These are phyloP conservation scores for Yarrowia keelungensis DNA, from an alignment of 805 yeast species.

Conservation along the genomic window DNA sequence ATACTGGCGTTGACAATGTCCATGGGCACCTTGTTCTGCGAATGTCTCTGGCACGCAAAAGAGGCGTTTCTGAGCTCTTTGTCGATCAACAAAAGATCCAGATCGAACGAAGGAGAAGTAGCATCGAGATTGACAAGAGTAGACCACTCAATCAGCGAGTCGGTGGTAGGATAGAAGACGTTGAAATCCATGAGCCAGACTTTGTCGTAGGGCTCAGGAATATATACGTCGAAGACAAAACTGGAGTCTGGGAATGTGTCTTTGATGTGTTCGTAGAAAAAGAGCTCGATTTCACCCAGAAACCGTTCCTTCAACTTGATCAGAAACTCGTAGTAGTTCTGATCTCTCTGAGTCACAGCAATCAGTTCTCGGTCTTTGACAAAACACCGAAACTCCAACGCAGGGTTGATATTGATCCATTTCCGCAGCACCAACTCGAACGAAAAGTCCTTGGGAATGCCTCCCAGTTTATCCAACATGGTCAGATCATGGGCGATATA, in stretches of 20 bases:
- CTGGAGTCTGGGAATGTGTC: constrained; percentile 60
- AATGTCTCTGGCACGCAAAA: constrained; percentile 80
- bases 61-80: constrained; percentile 70
- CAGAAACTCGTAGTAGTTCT: constrained; percentile 79
- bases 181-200: constrained; percentile 83
- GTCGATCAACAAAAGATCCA: constrained; percentile 66
- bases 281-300: constrained; percentile 57
- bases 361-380: constrained; percentile 67
- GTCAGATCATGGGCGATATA: constrained; percentile 86
- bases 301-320: constrained; percentile 59
- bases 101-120: constrained; percentile 45
- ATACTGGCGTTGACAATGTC: constrained; percentile 87
- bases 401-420: constrained; percentile 86
- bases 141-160: constrained; percentile 83
- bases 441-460: constrained; percentile 42
- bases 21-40: constrained; percentile 89
- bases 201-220: constrained; percentile 74
- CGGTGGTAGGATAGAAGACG: constrained; percentile 81
- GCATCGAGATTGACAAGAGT: constrained; percentile 59
- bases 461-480: constrained; percentile 58
- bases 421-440: constrained; percentile 77
- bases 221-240: constrained; percentile 80
- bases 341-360: constrained; percentile 85
- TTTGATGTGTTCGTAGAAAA: constrained; percentile 59
- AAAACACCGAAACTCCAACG: constrained; percentile 89